phyloP scores from a whole-genome alignment of 805 yeast genomes.

The Nakazawaea ernobii region DNA sequence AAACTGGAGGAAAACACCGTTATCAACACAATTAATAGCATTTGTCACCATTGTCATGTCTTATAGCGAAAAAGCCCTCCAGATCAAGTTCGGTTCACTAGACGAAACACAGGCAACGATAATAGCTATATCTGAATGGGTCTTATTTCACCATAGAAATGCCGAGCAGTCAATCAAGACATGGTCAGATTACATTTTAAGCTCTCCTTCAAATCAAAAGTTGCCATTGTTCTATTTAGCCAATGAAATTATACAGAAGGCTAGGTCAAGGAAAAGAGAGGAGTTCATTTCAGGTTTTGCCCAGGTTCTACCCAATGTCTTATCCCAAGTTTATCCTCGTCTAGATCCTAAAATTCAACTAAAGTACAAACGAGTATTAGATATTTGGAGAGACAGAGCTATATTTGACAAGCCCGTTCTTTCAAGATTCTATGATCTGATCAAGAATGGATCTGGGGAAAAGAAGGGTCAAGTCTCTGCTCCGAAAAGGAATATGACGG shows the following conservation, averaged over 20 bases:
- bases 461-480: neutral
- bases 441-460: conserved; percentile 3
- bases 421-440: conserved; percentile 12
- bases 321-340: conserved; percentile 26
- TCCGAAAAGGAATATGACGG: conserved; percentile 5
- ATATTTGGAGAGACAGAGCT: conserved; percentile 52
- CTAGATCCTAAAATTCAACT: conserved; percentile 28
- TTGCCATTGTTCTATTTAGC: conserved; percentile 63
- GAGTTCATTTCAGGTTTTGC: conserved; percentile 59
- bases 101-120: conserved; percentile 42
- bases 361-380: conserved; percentile 44
- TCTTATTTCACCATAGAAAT: conserved; percentile 37
- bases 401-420: conserved; percentile 31
- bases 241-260: conserved; percentile 79
- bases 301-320: conserved; percentile 35
- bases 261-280: conserved; percentile 53
- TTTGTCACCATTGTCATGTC: conserved; percentile 26
- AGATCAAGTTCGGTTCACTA: conserved; percentile 29
- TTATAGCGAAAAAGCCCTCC: conserved; percentile 29
- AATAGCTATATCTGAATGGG: conserved; percentile 42
- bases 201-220: conserved; percentile 22
- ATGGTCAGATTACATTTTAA: conserved; percentile 28
- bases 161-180: conserved; percentile 27
- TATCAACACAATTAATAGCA: neutral
- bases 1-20: too few relatives aligned